These are phyloP conservation scores for Verbena officinalis DNA, from an alignment of 257 asterid genomes.

Conservation along the genomic window DNA sequence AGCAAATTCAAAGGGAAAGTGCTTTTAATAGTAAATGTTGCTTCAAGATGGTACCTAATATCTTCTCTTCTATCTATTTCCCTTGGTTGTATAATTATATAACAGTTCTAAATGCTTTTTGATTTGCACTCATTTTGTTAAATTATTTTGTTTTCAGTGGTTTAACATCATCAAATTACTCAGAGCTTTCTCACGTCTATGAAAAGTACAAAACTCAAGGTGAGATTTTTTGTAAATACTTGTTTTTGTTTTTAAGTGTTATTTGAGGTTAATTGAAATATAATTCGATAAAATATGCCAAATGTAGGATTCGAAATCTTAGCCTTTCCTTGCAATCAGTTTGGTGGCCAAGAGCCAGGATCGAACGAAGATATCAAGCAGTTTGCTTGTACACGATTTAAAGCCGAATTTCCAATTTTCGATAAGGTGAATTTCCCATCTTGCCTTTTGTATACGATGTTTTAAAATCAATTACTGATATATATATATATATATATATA, in stretches of 20 bases:
- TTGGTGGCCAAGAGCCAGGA: slow-evolving; percentile 98
- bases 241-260: background rate
- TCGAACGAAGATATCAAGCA: slow-evolving; percentile 81
- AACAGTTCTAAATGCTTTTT: background rate
- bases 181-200: slow-evolving; percentile 77
- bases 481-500: too few species aligned
- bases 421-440: slow-evolving; percentile 60
- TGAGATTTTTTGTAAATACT: slow-evolving; percentile 33
- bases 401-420: slow-evolving; percentile 93
- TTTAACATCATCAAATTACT: slow-evolving; percentile 82
- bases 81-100: background rate
- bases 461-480: slow-evolving; percentile 21
- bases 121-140: slow-evolving; percentile 33
- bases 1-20: slow-evolving; percentile 77
- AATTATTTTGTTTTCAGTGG: slow-evolving; percentile 64
- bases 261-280: background rate
- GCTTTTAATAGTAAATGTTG: slow-evolving; percentile 89
- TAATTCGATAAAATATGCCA: background rate
- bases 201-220: slow-evolving; percentile 91
- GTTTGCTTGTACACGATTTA: slow-evolving; percentile 81
- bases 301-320: slow-evolving; percentile 84
- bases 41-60: slow-evolving; percentile 93
- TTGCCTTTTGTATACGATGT: background rate
- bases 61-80: slow-evolving; percentile 7
- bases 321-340: slow-evolving; percentile 97